Base-by-base conservation (phyloP, 371 early-diverging fungal species). In the Haplosporangium sp. region DNA sequence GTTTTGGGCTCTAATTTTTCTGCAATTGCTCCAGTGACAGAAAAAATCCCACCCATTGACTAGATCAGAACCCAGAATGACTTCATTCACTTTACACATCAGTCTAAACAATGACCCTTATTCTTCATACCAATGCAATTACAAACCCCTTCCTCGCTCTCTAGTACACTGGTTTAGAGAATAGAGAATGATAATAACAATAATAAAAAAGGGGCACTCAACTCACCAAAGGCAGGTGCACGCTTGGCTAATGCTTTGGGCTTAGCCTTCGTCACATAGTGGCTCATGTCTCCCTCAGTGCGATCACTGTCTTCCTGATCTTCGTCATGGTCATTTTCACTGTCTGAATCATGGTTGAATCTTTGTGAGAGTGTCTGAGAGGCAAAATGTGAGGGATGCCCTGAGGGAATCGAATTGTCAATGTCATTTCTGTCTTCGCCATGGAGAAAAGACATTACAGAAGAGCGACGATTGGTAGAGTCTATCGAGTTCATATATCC, bases 291-390 rank as follows among this genome's bases (percentile, higher is more conserved):
- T 1, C 77, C 69, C 45, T 78, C 79, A 15, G 79, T 78, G 42
- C 74, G 79, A 48, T 78, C 81, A 40, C 75, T 81, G 66, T 81
- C 81, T 2, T 72, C 78, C n/a, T 71, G 68, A 38, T 74, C 75
- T 47, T 73, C 64, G 47, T 81, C 69, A 11, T 74, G 15, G 39
- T 81, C 69, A n/a, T 71, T 15, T 48, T 81, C 72, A 34, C 63
- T 69, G 61, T 81, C 75, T 6, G 67, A 57, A 19, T 74, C 81
- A 35, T 81, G 71, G 57, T 67, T 68, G 66, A 81, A 68, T 42
- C 81, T 63, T 50, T 64, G 65, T 4, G 75, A 71, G 35, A 81
- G 75, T 15, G 65, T 47, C n/a, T 64, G 42, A 1, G 71, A 61
- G 9, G 68, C 72, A 17, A 65, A 15, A 48, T 66, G 65, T 2